phyloP scores from a whole-genome alignment of 306 rosid genomes.

The Citrullus colocynthis region DNA sequence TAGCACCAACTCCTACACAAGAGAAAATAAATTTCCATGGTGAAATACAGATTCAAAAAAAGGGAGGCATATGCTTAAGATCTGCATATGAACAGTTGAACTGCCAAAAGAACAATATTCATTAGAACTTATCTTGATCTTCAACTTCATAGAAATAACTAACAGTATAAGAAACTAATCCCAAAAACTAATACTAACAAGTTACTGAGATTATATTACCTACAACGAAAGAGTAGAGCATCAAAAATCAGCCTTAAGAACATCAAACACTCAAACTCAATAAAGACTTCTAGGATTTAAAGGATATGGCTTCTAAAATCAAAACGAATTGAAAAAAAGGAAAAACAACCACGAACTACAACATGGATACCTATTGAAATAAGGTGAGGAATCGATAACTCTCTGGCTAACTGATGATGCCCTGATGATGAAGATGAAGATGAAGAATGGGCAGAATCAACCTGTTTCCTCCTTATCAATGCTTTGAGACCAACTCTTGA shows the following conservation, averaged over 20 bases:
- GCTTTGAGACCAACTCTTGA: conserved; percentile 38
- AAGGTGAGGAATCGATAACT: conserved; percentile 56
- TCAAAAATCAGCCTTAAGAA: not conserved
- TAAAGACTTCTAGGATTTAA: not conserved
- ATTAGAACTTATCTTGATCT: not conserved
- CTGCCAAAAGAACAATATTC: not conserved
- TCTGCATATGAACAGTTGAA: not conserved
- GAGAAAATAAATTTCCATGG: not conserved
- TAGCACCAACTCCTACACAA: conserved; percentile 77
- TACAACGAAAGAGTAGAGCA: not conserved
- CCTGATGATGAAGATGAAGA: conserved; percentile 9
- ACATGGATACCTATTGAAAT: conserved; percentile 49
- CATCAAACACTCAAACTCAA: not conserved
- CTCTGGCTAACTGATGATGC: conserved; percentile 62
- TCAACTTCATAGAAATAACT: not conserved
- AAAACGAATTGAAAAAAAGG: not conserved
- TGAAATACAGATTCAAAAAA: not conserved
- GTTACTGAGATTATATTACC: not conserved
- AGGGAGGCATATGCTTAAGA: not conserved
- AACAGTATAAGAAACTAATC: not conserved
- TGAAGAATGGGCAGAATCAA: conserved; percentile 39
- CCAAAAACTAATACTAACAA: not conserved
- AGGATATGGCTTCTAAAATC: not conserved
- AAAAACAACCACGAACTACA: not conserved
- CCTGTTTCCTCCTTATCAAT: conserved; percentile 60